phyloP scores from a whole-genome alignment of 371 early-diverging fungal genomes.

The Syncephalis plumigaleata region DNA sequence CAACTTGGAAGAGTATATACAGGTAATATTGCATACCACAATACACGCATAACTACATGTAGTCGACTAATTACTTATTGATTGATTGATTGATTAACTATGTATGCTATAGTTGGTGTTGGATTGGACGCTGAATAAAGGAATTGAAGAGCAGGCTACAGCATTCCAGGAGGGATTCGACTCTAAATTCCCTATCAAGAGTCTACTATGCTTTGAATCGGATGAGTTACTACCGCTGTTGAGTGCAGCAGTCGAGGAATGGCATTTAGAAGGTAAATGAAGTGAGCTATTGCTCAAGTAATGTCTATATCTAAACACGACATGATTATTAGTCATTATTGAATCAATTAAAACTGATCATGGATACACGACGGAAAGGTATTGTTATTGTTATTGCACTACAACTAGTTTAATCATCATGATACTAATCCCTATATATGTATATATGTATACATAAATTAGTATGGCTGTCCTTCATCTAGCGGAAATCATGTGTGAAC shows the following conservation, averaged over 20 bases:
- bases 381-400: no score
- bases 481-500: constrained; percentile 40
- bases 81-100: no score
- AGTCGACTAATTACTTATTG: no score
- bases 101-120: constrained; percentile 21
- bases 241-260: constrained; percentile 55
- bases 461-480: constrained; percentile 32
- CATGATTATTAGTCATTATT: constrained; percentile 22
- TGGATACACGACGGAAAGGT: constrained; percentile 62
- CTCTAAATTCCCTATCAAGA: constrained; percentile 47
- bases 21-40: no score
- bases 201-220: constrained; percentile 43
- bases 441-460: no score
- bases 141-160: constrained; percentile 47
- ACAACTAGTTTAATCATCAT: no score
- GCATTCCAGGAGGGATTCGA: constrained; percentile 74
- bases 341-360: constrained; percentile 74
- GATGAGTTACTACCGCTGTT: constrained; percentile 55
- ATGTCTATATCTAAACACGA: neutral
- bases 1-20: constrained; percentile 61
- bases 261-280: constrained; percentile 48
- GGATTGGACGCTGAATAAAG: constrained; percentile 49
- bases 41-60: no score
- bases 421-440: no score
- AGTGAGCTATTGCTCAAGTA: neutral